Evolutionary conservation across 2,329 filamentous ascomycete genomes (phyloP).

Genomic region (Colletotrichum neosansevieriae): DNA sequence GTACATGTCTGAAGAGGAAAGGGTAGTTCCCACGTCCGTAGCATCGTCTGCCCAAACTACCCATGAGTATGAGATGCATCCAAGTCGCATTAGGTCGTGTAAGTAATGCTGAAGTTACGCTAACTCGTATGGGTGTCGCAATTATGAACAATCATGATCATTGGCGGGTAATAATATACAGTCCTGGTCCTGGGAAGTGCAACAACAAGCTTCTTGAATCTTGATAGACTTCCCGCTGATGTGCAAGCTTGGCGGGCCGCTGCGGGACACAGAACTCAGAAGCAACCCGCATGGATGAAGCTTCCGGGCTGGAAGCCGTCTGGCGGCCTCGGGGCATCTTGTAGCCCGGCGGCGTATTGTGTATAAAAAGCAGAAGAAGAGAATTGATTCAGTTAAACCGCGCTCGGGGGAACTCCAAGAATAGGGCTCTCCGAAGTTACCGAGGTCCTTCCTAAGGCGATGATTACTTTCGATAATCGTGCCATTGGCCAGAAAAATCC

Average conservation of each 20-base stretch:
- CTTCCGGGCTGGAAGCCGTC: neutral
- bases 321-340: constrained; percentile 12
- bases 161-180: no score
- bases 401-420: constrained; percentile 8
- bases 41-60: no score
- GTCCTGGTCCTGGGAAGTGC: neutral
- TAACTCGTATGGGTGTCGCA: no score
- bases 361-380: neutral
- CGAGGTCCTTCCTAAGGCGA: constrained; percentile 5
- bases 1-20: no score
- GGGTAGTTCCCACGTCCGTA: no score
- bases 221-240: constrained; percentile 4
- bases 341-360: constrained; percentile 1
- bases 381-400: neutral
- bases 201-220: neutral
- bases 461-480: constrained; percentile 24
- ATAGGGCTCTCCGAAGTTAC: constrained; percentile 23
- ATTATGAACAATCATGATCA: no score
- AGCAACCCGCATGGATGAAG: neutral
- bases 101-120: no score
- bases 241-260: constrained; percentile 10
- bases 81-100: no score
- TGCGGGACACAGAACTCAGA: neutral
- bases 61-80: no score
- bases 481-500: constrained; percentile 5